These are phyloP conservation scores for Gamarada debralockiae DNA, from an alignment of 495 filamentous ascomycete genomes.

Conservation along the genomic window DNA sequence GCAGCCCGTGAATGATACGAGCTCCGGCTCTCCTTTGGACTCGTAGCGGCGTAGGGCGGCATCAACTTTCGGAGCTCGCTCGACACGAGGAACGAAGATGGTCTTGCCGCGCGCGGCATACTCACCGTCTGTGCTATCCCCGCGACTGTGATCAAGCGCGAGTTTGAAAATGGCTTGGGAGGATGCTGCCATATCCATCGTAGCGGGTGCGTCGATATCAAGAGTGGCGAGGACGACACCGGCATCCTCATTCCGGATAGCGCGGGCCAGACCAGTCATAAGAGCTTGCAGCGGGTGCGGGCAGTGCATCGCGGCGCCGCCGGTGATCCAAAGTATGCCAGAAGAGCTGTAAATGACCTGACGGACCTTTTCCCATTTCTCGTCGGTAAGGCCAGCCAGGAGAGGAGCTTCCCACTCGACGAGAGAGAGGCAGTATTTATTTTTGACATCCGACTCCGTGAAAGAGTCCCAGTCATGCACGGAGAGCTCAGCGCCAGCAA, in stretches of 20 bases:
- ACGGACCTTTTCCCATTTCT: background rate
- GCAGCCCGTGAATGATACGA: too few species aligned
- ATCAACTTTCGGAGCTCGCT: too few species aligned
- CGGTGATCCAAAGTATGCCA: background rate
- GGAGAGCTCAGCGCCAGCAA: background rate
- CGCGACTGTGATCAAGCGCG: slow-evolving; percentile 2
- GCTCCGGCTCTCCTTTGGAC: too few species aligned
- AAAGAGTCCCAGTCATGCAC: too few species aligned
- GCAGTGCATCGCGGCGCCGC: background rate
- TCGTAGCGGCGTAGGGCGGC: too few species aligned
- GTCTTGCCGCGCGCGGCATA: too few species aligned
- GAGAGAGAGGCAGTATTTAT: background rate
- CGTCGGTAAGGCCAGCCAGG: background rate
- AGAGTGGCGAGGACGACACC: background rate
- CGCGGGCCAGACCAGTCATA: background rate
- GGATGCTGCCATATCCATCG: background rate
- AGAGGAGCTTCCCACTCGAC: background rate
- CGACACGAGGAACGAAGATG: too few species aligned
- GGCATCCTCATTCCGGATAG: background rate
- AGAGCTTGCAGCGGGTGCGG: background rate
- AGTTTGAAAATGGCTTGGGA: background rate
- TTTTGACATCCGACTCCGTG: background rate
- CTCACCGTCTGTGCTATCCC: too few species aligned
- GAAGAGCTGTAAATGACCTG: background rate
- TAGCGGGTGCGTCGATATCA: background rate